A percentile compares a stretch with the other conserved stretches of the same genome.
phyloP scores from a whole-genome alignment of 495 filamentous ascomycete genomes.

The Xylaria venustula region DNA sequence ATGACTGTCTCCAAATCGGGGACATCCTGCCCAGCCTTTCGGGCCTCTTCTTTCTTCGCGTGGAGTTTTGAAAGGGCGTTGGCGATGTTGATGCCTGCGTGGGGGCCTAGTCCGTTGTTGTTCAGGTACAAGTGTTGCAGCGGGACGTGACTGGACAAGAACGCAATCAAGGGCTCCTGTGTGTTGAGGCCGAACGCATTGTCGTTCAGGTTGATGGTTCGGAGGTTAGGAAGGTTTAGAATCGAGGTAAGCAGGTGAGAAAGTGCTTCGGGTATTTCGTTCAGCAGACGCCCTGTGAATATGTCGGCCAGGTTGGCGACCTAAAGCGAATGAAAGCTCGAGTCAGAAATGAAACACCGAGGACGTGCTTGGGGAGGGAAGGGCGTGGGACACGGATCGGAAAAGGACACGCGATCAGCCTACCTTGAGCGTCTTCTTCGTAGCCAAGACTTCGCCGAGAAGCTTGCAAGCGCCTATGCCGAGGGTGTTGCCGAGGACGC shows the following conservation, averaged over 20 bases:
- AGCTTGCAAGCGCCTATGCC: slow-evolving; percentile 83
- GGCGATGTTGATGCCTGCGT: slow-evolving; percentile 81
- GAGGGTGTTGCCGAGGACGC: slow-evolving; percentile 83
- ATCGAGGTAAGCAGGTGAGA: slow-evolving; percentile 81
- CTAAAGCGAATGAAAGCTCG: slow-evolving; percentile 34
- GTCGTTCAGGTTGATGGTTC: slow-evolving; percentile 93
- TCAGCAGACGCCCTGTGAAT: slow-evolving; percentile 90
- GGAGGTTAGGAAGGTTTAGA: slow-evolving; percentile 74
- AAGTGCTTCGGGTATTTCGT: slow-evolving; percentile 89
- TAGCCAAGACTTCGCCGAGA: slow-evolving; percentile 73
- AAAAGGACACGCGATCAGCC: slow-evolving; percentile 12
- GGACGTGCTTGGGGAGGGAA: background rate
- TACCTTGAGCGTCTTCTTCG: slow-evolving; percentile 76
- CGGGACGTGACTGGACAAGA: slow-evolving; percentile 80
- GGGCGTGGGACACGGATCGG: background rate
- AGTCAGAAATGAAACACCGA: too few species aligned
- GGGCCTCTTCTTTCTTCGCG: slow-evolving; percentile 72
- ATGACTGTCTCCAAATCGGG: slow-evolving; percentile 88
- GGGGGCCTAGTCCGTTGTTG: slow-evolving; percentile 96
- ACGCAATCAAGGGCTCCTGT: slow-evolving; percentile 76
- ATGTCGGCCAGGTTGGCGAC: slow-evolving; percentile 92
- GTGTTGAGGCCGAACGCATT: slow-evolving; percentile 97
- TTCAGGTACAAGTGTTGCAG: slow-evolving; percentile 91
- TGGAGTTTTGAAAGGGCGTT: slow-evolving; percentile 76
- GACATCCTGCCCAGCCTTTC: slow-evolving; percentile 62